A percentile compares a stretch with the other conserved stretches of the same genome.
These are phyloP conservation scores for Pythium pectinolyticum DNA, from an alignment of 352 stramenopile species.

Conservation along the genomic window DNA sequence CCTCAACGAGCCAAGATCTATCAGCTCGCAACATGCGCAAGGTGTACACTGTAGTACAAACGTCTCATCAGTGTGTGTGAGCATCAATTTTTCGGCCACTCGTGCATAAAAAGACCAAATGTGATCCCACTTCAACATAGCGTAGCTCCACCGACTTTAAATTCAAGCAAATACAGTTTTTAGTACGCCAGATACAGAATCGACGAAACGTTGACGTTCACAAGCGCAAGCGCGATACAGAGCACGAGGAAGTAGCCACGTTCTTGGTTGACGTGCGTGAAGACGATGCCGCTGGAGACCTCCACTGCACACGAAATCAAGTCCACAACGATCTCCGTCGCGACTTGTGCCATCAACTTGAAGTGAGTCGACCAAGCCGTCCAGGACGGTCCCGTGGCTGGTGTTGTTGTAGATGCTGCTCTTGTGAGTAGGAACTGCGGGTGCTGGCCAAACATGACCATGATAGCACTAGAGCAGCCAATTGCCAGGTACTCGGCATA, in stretches of 20 bases:
- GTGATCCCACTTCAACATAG: too few relatives aligned
- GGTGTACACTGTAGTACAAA: too few relatives aligned
- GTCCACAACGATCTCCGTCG: conserved; percentile 32
- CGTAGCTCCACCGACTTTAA: too few relatives aligned
- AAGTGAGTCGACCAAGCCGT: too few relatives aligned
- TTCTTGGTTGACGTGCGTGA: background rate
- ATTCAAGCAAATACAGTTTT: too few relatives aligned
- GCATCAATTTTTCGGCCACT: too few relatives aligned
- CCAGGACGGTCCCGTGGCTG: background rate
- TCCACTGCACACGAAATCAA: conserved; percentile 27
- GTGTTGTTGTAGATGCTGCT: background rate
- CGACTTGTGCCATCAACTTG: conserved; percentile 19
- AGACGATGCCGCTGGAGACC: conserved; percentile 7
- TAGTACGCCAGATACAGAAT: background rate
- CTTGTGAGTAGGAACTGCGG: conserved; percentile 6
- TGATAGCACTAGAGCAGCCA: conserved; percentile 32
- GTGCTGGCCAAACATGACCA: conserved; percentile 26
- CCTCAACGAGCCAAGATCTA: too few relatives aligned
- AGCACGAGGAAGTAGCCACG: background rate
- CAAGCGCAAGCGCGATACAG: background rate
- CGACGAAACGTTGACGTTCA: background rate
- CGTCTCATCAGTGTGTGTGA: too few relatives aligned
- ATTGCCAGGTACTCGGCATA: conserved; percentile 45
- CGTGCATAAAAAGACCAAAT: too few relatives aligned
- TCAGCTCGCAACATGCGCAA: too few relatives aligned